Evolutionary conservation across 1,139 yeast species (phyloP).

Genomic region (Diutina rugosa): DNA sequence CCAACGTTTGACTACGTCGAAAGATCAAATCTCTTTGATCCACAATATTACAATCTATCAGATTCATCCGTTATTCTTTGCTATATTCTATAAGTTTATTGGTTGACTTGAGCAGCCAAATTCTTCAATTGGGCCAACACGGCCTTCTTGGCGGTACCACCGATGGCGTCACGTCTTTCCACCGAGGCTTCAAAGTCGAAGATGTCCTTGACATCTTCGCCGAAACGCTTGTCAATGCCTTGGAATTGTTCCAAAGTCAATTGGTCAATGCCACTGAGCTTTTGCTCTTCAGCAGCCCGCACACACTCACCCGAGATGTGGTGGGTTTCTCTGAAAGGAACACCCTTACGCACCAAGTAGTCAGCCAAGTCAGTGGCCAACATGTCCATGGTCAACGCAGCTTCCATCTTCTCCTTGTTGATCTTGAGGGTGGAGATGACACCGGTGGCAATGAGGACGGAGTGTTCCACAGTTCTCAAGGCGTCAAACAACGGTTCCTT

Average conservation of each 20-base stretch:
- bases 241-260: constrained; percentile 67
- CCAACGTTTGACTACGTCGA: background rate
- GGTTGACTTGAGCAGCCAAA: constrained; percentile 6
- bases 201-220: constrained; percentile 64
- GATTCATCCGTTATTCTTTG: background rate
- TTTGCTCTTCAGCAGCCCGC: constrained; percentile 68
- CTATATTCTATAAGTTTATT: background rate
- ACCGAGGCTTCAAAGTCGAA: constrained; percentile 90
- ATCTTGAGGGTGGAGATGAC: constrained; percentile 78
- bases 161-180: constrained; percentile 91
- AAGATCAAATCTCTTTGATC: background rate
- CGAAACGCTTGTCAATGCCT: constrained; percentile 68
- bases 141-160: constrained; percentile 95
- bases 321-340: constrained; percentile 97
- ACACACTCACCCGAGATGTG: constrained; percentile 98
- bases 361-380: constrained; percentile 97
- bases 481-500: constrained; percentile 95
- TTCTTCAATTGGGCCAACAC: constrained; percentile 54
- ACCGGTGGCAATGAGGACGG: constrained; percentile 89
- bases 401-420: constrained; percentile 63
- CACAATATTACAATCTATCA: background rate
- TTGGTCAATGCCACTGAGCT: constrained; percentile 70
- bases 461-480: constrained; percentile 82
- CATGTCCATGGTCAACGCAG: constrained; percentile 96
- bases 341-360: constrained; percentile 92